Evolutionary conservation across 2,329 filamentous ascomycete species (phyloP).

Genomic region (Aspergillus sp.): DNA sequence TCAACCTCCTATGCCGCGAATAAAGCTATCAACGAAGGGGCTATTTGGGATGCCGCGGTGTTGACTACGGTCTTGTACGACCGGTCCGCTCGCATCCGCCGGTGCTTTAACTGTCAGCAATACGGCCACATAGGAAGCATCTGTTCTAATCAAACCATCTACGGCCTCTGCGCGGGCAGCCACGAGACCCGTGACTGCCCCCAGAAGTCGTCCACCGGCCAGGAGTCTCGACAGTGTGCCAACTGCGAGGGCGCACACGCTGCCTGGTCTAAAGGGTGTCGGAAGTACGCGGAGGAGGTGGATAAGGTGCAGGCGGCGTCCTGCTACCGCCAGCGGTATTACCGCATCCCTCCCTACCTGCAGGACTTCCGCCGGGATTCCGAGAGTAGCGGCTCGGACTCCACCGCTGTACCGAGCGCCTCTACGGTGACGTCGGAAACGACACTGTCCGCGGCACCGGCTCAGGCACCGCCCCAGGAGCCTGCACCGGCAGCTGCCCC

Average conservation of each 20-base stretch:
- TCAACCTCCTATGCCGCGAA: not conserved
- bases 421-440: no score
- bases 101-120: not conserved
- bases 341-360: not conserved
- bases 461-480: no score
- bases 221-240: not conserved
- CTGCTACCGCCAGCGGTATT: no score
- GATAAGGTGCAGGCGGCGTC: not conserved
- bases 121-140: not conserved
- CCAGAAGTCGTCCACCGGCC: no score
- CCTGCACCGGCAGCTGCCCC: no score
- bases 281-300: not conserved
- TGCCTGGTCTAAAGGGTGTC: not conserved
- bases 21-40: not conserved
- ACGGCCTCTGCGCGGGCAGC: not conserved
- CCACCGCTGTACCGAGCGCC: not conserved
- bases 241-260: not conserved
- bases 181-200: not conserved
- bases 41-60: not conserved
- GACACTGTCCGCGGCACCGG: no score
- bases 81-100: not conserved
- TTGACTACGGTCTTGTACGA: not conserved
- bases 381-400: not conserved
- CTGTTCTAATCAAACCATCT: not conserved
- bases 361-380: not conserved